These are phyloP conservation scores for Nidularia sp. DNA, from an alignment of 768 basidiomycete species.

Conservation along the genomic window DNA sequence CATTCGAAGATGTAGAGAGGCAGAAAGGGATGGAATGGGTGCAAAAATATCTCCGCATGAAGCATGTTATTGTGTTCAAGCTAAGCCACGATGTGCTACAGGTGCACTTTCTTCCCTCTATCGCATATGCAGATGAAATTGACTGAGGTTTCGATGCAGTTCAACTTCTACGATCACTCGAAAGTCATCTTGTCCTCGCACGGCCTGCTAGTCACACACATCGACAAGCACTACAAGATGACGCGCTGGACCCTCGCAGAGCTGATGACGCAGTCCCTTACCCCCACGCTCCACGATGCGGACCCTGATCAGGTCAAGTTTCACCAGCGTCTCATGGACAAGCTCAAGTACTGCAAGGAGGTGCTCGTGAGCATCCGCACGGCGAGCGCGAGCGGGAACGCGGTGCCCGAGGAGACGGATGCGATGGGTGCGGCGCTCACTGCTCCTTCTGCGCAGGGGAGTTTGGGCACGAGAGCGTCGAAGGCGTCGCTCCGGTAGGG, in stretches of 20 bases:
- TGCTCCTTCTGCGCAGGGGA: not conserved
- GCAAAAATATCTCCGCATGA: conserved; percentile 93
- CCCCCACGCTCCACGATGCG: conserved; percentile 18
- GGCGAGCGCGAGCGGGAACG: conserved; percentile 40
- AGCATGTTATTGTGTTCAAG: conserved; percentile 95
- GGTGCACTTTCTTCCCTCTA: conserved; percentile 40
- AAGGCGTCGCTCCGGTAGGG: conserved; percentile 2
- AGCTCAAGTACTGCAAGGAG: conserved; percentile 85
- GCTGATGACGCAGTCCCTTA: conserved; percentile 55
- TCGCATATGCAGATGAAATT: not conserved
- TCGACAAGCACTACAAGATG: conserved; percentile 83
- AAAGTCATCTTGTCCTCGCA: conserved; percentile 86
- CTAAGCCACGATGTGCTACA: conserved; percentile 94
- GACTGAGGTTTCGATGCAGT: conserved; percentile 31
- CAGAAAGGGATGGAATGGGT: conserved; percentile 92
- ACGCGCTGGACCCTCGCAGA: conserved; percentile 70
- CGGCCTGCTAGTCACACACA: conserved; percentile 79
- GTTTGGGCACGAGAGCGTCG: not conserved
- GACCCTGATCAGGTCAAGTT: conserved; percentile 60
- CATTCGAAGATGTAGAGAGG: conserved; percentile 63
- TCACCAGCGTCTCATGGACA: conserved; percentile 63
- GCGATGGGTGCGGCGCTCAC: conserved; percentile 3
- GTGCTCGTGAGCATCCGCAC: conserved; percentile 69
- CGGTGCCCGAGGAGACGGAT: conserved; percentile 18
- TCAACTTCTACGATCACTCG: conserved; percentile 98